These are phyloP conservation scores for Beauveria scarabaeidicola DNA, from an alignment of 2,329 filamentous ascomycete species.

Conservation along the genomic window DNA sequence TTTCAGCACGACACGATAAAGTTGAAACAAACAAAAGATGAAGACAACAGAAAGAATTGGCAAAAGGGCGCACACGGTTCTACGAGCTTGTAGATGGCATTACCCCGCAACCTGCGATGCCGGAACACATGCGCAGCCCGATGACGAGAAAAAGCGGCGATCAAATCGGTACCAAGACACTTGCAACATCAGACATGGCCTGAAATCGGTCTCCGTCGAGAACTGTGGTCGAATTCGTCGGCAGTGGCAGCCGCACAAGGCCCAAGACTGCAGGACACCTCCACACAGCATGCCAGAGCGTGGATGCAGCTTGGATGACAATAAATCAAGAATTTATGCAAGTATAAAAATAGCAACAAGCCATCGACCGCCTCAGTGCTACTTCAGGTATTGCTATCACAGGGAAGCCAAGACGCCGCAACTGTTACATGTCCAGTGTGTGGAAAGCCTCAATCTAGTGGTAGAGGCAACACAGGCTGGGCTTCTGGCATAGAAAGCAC, in stretches of 20 bases:
- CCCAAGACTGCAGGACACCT: neutral
- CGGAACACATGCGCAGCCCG: neutral
- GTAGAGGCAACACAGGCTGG: neutral
- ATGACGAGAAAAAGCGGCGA: neutral
- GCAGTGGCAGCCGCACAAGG: neutral
- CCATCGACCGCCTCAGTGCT: neutral
- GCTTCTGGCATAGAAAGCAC: neutral
- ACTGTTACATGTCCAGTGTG: neutral
- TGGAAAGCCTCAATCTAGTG: neutral
- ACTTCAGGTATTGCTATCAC: neutral
- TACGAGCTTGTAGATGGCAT: neutral
- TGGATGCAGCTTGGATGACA: neutral
- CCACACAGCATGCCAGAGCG: neutral
- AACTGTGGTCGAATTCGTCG: neutral
- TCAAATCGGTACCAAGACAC: neutral
- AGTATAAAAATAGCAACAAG: constrained; percentile 8
- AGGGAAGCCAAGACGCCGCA: neutral
- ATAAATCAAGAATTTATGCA: neutral
- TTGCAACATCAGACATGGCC: neutral
- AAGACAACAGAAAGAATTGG: neutral
- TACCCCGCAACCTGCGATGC: neutral
- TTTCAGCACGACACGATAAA: too few relatives aligned
- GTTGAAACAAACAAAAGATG: too few relatives aligned
- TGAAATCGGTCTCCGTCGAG: too few relatives aligned
- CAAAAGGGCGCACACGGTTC: neutral